These are phyloP conservation scores for Striga hermonthica DNA, from an alignment of 305 asterid species.

Conservation along the genomic window DNA sequence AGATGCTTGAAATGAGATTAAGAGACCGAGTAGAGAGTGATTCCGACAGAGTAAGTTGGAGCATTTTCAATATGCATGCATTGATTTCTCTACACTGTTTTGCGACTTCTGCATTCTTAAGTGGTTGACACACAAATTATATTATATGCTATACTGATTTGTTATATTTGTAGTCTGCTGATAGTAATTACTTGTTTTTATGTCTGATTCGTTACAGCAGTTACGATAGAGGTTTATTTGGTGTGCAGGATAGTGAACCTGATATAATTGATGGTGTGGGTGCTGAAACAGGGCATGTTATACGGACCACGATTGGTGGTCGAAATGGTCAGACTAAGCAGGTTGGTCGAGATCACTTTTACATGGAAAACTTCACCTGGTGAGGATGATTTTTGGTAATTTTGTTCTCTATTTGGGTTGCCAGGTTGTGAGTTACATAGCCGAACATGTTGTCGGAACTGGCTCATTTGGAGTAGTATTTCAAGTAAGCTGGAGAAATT, in stretches of 20 bases:
- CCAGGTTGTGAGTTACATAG: conserved; percentile 84
- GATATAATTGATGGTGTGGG: conserved; percentile 90
- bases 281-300: conserved; percentile 86
- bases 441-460: conserved; percentile 96
- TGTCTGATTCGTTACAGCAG: conserved; percentile 25
- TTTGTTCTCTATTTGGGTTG: conserved; percentile 37
- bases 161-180: background rate
- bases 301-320: conserved; percentile 80
- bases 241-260: conserved; percentile 91
- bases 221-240: conserved; percentile 25
- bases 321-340: conserved; percentile 93
- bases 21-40: conserved; percentile 77
- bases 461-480: conserved; percentile 97
- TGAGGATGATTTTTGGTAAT: conserved; percentile 30
- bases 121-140: conserved; percentile 1
- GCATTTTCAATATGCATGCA: conserved; percentile 27
- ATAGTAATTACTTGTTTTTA: background rate
- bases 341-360: conserved; percentile 45
- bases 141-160: background rate
- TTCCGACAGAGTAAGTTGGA: conserved; percentile 69
- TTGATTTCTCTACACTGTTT: conserved; percentile 16
- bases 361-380: conserved; percentile 30
- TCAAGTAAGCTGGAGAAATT: conserved; percentile 55
- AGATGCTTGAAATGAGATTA: conserved; percentile 89
- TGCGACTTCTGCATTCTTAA: conserved; percentile 21